Base-by-base conservation (phyloP, 1,284 basidiomycete species). In the Fistulinella cinereoalba region DNA sequence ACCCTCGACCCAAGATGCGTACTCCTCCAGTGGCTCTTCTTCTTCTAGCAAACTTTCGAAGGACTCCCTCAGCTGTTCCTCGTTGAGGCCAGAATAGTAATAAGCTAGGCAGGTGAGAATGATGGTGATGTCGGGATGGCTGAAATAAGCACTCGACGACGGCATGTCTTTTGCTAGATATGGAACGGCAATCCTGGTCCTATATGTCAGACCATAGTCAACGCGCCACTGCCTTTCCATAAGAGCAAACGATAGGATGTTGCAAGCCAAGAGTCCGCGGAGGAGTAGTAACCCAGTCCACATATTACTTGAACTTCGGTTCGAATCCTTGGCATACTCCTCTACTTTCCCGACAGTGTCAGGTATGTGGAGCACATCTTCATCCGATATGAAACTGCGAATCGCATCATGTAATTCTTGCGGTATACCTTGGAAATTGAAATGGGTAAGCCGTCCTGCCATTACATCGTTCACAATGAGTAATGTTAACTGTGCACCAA, bases 21-120 rank as follows among this genome's bases (percentile, higher is more conserved):
- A 80, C 42, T 72, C 70, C n/a, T 58, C 39, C 0, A 52, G 50
- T 2, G 74, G 73, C 50, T 77, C 71, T 42, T 76, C 73, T 3
- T 65, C 60, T 23, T 67, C 69, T 36, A 60, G 55, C 4, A 80
- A 56, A 3, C 68, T 52, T 3, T 68, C 50, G 36, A 79, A 75
- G 44, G 63, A 67, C 5, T 49, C 38, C 21, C 57, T 54, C 4
- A 79, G 50, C 46, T 79, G 71, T 2, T 56, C 44, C 6, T 60
- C 46, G 0, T 58, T 61, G 23, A 79, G 64, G 9, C 77, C 77
- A 5, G 57, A 56, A 38, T 78, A 76, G 43, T 78, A 78, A 47
- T 79, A 77, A 7, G 65, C 67, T n/a, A 78, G 62, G 47, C 69
- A 77, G 0, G 77, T 79, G 22, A 79, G 60, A 8, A 62, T 48